Evolutionary conservation across 495 filamentous ascomycete species (phyloP).

Genomic region (Chaetomium tenue): DNA sequence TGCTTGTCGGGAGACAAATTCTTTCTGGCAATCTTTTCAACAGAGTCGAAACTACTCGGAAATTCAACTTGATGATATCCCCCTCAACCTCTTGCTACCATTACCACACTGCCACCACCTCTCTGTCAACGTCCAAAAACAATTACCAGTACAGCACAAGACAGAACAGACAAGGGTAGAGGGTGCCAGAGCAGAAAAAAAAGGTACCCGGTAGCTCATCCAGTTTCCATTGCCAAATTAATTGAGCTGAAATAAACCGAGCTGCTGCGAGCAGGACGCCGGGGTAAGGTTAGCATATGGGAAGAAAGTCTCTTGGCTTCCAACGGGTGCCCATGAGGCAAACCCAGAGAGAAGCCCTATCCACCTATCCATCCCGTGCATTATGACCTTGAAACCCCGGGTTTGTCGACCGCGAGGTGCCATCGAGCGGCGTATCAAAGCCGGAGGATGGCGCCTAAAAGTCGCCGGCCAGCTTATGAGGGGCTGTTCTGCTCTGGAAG

Average conservation of each 20-base stretch:
- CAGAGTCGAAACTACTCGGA: constrained; percentile 3
- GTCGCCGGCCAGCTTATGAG: too few relatives aligned
- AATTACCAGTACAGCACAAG: background rate
- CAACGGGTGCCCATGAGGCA: background rate
- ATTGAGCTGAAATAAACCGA: background rate
- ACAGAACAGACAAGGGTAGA: background rate
- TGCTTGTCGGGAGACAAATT: background rate
- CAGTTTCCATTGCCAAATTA: background rate
- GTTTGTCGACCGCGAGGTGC: too few relatives aligned
- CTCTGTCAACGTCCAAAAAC: background rate
- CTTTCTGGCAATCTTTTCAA: background rate
- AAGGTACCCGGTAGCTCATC: background rate
- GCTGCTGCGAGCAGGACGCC: background rate
- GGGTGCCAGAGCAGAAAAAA: background rate
- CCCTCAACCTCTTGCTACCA: constrained; percentile 12
- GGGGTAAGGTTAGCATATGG: background rate
- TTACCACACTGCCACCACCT: background rate
- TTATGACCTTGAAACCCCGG: too few relatives aligned
- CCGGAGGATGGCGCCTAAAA: too few relatives aligned
- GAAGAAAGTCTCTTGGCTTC: background rate
- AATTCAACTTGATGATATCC: constrained; percentile 34
- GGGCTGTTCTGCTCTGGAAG: too few relatives aligned
- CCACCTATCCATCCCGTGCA: background rate
- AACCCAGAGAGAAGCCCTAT: background rate
- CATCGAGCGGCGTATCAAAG: too few relatives aligned